These are phyloP conservation scores for Mycena latifolia DNA, from an alignment of 768 basidiomycete species.

Conservation along the genomic window DNA sequence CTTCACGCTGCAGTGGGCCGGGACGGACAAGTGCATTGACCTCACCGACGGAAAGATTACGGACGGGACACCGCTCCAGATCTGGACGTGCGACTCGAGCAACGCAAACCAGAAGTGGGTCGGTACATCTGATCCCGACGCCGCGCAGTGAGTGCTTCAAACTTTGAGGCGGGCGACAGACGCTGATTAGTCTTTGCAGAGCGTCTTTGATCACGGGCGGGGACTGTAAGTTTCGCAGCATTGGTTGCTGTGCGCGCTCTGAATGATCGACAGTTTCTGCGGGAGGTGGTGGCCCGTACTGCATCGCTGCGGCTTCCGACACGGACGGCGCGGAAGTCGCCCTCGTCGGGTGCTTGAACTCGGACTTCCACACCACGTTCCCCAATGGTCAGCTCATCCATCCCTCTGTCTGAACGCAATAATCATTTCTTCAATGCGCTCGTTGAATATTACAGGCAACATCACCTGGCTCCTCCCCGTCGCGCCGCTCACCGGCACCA, in stretches of 20 bases:
- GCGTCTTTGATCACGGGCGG: not conserved
- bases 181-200: not conserved
- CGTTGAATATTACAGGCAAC: constrained; percentile 17
- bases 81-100: constrained; percentile 11
- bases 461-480: constrained; percentile 27
- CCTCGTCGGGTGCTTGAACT: constrained; percentile 19
- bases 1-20: constrained; percentile 5
- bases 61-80: constrained; percentile 10
- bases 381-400: constrained; percentile 1
- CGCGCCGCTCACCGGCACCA: constrained; percentile 5
- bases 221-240: not conserved
- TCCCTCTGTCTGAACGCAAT: too few species aligned
- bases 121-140: not conserved
- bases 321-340: constrained; percentile 17
- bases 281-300: constrained; percentile 6
- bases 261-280: not conserved
- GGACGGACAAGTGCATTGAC: constrained; percentile 22
- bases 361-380: constrained; percentile 20
- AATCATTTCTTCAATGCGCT: not conserved
- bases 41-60: constrained; percentile 8
- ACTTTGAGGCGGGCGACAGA: too few species aligned
- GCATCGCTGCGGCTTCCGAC: constrained; percentile 21
- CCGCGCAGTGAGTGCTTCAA: not conserved
- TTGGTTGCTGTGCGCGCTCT: not conserved
- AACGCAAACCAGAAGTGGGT: constrained; percentile 26